A percentile compares a stretch with the other conserved stretches of the same genome.
phyloP scores from a whole-genome alignment of 345 rosid genomes.

The Odontarrhena argentea region DNA sequence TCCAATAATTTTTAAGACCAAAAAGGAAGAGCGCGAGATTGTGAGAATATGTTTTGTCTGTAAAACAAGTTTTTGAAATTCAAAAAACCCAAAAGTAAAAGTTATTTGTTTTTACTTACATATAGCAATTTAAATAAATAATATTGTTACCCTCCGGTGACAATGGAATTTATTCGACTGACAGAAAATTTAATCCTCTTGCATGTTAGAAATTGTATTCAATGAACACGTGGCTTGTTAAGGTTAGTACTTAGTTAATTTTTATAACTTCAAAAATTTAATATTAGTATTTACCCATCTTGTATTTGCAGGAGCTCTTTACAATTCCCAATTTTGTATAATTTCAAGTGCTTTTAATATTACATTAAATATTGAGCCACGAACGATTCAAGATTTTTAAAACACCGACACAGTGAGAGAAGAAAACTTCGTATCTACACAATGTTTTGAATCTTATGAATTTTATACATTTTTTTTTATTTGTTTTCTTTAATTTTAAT shows the following conservation, averaged over 20 bases:
- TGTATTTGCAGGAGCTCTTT: constrained; percentile 35
- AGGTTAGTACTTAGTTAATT: neutral
- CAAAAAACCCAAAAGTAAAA: constrained; percentile 30
- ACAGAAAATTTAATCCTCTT: constrained; percentile 33
- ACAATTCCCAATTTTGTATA: constrained; percentile 40
- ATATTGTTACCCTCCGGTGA: constrained; percentile 31
- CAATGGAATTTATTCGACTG: constrained; percentile 46
- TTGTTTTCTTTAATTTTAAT: neutral
- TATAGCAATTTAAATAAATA: constrained; percentile 20
- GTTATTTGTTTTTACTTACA: constrained; percentile 15
- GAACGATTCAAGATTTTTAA: constrained; percentile 1
- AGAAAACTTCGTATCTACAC: constrained; percentile 21
- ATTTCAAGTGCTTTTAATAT: constrained; percentile 39
- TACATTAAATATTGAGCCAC: constrained; percentile 38
- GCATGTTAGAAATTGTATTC: constrained; percentile 27
- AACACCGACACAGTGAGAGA: constrained; percentile 40
- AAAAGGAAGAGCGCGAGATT: constrained; percentile 28
- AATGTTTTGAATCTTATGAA: neutral
- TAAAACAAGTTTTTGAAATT: constrained; percentile 32
- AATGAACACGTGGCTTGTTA: constrained; percentile 29
- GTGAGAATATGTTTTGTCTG: constrained; percentile 29
- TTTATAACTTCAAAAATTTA: constrained; percentile 28
- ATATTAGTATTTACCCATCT: constrained; percentile 36
- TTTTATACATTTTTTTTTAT: neutral
- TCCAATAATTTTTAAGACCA: neutral